Conservation (phyloP, 306 rosid species). For the Rosa chinensis region DNA sequence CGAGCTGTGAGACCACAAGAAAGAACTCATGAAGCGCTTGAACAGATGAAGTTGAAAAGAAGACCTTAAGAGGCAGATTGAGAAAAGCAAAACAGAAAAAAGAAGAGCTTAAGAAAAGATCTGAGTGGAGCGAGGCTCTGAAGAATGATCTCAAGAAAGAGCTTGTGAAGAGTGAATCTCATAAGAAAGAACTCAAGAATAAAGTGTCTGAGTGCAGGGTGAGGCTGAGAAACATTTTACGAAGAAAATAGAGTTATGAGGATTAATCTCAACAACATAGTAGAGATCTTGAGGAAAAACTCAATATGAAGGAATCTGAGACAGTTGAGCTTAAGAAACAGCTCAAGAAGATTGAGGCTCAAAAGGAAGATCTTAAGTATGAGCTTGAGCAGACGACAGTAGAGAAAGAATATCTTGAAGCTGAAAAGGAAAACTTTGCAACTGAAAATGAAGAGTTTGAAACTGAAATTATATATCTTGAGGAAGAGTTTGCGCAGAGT, state of each 20-base stretch:
- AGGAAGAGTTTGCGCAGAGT: background rate
- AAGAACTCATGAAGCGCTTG: background rate
- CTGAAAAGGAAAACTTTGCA: background rate
- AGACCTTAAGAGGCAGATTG: background rate
- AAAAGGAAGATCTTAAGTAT: background rate
- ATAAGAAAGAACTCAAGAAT: background rate
- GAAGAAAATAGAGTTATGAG: background rate
- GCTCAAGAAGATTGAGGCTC: background rate
- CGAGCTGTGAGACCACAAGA: background rate
- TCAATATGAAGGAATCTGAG: background rate
- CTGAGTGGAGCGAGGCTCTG: background rate
- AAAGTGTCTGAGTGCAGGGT: background rate
- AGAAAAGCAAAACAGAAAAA: background rate
- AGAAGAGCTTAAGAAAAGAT: background rate
- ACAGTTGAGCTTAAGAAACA: background rate
- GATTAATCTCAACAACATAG: background rate
- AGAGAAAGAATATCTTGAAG: background rate
- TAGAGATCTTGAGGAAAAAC: background rate
- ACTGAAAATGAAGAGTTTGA: background rate
- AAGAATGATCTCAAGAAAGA: background rate
- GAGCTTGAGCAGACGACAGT: no score
- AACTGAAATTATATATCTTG: background rate
- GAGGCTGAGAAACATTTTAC: background rate
- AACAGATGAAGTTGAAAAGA: background rate
- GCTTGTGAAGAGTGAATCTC: slow-evolving; percentile 11